Percentiles rank a stretch among this genome's conserved stretches.
Evolutionary conservation across 2,329 filamentous ascomycete genomes (phyloP).

Genomic region (Neoarthrinium moseri): DNA sequence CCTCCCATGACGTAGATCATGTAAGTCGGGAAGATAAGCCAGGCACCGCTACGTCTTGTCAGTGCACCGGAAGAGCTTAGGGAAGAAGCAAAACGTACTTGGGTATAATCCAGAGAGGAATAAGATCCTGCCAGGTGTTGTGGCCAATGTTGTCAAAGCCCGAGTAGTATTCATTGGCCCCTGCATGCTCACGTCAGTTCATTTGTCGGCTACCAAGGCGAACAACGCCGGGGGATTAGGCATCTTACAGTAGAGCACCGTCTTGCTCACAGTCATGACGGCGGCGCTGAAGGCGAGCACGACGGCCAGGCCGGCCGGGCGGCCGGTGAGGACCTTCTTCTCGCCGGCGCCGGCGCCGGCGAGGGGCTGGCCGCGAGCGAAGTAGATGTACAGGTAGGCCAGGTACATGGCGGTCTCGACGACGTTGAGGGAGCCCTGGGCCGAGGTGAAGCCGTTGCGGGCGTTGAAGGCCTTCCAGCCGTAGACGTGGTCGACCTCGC

Average conservation of each 20-base stretch:
- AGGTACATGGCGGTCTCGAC: slow-evolving; percentile 66
- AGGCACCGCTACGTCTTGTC: slow-evolving; percentile 43
- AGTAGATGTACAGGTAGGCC: slow-evolving; percentile 49
- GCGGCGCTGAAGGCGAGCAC: slow-evolving; percentile 51
- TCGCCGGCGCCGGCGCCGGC: slow-evolving; percentile 16
- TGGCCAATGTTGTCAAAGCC: slow-evolving; percentile 58
- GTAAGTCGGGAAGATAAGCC: slow-evolving; percentile 52
- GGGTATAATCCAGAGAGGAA: slow-evolving; percentile 57
- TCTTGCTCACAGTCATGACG: slow-evolving; percentile 63
- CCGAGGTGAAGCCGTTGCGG: slow-evolving; percentile 72
- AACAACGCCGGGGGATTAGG: too few species aligned
- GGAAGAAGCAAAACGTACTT: slow-evolving; percentile 44
- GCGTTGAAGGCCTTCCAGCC: slow-evolving; percentile 70
- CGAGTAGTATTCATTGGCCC: slow-evolving; percentile 56
- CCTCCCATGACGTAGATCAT: slow-evolving; percentile 49
- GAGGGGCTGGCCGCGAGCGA: slow-evolving; percentile 16
- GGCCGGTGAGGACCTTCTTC: slow-evolving; percentile 37
- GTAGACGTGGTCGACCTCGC: slow-evolving; percentile 77
- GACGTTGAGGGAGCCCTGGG: slow-evolving; percentile 69
- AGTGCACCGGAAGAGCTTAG: neutral
- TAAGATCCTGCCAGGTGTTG: slow-evolving; percentile 42
- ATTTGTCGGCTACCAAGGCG: neutral
- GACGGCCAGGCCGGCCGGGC: slow-evolving; percentile 42
- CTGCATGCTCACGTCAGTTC: slow-evolving; percentile 28
- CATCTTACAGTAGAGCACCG: slow-evolving; percentile 59